Base-by-base conservation (phyloP, 2,329 filamentous ascomycete genomes). In the Xylaria sp. region DNA sequence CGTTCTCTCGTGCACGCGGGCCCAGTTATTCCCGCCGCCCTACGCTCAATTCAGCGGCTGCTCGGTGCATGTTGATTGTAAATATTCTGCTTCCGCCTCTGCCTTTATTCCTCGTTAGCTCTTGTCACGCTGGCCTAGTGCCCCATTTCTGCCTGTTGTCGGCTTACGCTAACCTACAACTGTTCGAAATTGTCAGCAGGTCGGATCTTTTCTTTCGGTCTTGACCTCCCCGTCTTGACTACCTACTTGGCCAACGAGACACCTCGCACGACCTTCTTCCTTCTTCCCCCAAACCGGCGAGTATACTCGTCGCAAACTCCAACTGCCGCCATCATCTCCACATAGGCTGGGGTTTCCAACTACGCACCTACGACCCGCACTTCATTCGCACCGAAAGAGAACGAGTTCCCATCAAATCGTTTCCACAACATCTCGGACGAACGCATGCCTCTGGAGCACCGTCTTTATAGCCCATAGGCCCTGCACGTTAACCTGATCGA, bases 91-190 rank as follows among this genome's bases (percentile, higher is more conserved):
- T 60, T 59, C 46, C 39, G 50, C 18, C 55, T 58, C 55, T 44
- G 52, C 55, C 57, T 59, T 39, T 42, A 52, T 23, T 54, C 57
- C 47, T 49, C 23, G 35, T 47, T 55, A 59, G 49, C 50, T 55
- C 18, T 35, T 53, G 44, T 52, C 48, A 54, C 50, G 18, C 23
- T 57, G 19, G 18, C 54, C 13, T 56, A 30, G 19, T 47, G 37
- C 52, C 37, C 52, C 37, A n/a, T 56, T 51, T 46, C 52, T 16
- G 11, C 30, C 39, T 47, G 39, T 44, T 42, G 50, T 59, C 51
- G 13, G 46, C 59, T 50, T 57, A 52, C 62, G 63, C 68, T 69
- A 60, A 69, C 60, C 10, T 64, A n/a, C 13, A 46, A 64, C 49
- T 53, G 47, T 60, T 66, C 56, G 18, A 65, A 60, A 55, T 62